These are phyloP conservation scores for Thymus mandschuricus DNA, from an alignment of 257 asterid genomes.

Conservation along the genomic window DNA sequence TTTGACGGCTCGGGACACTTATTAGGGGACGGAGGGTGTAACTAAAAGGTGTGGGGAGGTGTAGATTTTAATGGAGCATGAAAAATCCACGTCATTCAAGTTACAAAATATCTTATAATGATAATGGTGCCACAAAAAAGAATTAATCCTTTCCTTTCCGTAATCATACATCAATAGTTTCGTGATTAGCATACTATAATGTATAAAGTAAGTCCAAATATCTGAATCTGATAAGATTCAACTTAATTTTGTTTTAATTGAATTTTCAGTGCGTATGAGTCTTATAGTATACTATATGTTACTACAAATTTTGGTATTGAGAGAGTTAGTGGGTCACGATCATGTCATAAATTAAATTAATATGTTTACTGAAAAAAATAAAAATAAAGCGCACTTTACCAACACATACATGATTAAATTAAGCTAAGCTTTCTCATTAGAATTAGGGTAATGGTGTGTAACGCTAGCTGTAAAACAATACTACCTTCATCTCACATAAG, in stretches of 20 bases:
- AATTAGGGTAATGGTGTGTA: not conserved
- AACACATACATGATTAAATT: not conserved
- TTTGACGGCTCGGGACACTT: no score
- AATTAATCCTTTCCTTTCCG: constrained; percentile 4
- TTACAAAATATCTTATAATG: constrained; percentile 23
- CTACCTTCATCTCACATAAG: no score
- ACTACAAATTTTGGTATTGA: no score
- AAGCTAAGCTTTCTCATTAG: not conserved
- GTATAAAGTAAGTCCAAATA: not conserved
- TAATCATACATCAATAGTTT: no score
- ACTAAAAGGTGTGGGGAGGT: constrained; percentile 25
- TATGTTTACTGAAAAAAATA: not conserved
- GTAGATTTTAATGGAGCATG: constrained; percentile 15
- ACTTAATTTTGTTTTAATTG: not conserved
- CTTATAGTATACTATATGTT: no score
- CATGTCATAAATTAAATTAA: not conserved
- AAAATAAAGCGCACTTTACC: not conserved
- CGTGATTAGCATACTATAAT: not conserved
- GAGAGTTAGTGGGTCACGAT: not conserved
- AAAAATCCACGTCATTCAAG: constrained; percentile 34
- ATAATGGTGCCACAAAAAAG: constrained; percentile 18
- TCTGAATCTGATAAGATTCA: not conserved
- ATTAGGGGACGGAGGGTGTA: no score
- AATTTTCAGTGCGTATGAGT: not conserved
- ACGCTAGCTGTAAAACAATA: not conserved